phyloP scores from a whole-genome alignment of 441 rosid genomes.

The Gossypium aridum region DNA sequence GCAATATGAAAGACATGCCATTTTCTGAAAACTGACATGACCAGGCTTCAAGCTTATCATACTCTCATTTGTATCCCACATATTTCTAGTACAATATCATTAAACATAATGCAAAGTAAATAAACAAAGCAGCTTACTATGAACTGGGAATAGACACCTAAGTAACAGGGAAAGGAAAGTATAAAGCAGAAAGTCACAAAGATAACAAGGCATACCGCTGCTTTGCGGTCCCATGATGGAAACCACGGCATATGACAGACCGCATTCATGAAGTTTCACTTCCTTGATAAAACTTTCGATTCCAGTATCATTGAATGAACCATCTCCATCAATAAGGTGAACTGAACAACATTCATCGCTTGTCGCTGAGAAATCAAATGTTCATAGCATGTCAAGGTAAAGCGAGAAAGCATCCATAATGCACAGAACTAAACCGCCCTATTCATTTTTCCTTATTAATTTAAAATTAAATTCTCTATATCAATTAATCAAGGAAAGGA shows the following conservation, averaged over 20 bases:
- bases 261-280: constrained; percentile 67
- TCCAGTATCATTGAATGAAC: constrained; percentile 62
- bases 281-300: constrained; percentile 71
- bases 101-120: neutral
- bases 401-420: neutral
- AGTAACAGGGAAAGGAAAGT: neutral
- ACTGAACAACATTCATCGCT: constrained; percentile 54
- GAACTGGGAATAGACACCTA: neutral
- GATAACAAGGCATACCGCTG: constrained; percentile 60
- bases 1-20: neutral
- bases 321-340: constrained; percentile 95
- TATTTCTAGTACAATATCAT: neutral
- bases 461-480: neutral
- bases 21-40: neutral
- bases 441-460: neutral
- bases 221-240: constrained; percentile 99
- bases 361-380: constrained; percentile 25
- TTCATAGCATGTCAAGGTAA: constrained; percentile 10
- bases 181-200: constrained; percentile 1
- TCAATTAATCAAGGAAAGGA: neutral
- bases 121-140: neutral
- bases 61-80: neutral
- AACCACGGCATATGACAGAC: constrained; percentile 92
- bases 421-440: neutral
- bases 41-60: neutral